Base-by-base conservation (phyloP, 345 rosid species). In the Heritiera littoralis region DNA sequence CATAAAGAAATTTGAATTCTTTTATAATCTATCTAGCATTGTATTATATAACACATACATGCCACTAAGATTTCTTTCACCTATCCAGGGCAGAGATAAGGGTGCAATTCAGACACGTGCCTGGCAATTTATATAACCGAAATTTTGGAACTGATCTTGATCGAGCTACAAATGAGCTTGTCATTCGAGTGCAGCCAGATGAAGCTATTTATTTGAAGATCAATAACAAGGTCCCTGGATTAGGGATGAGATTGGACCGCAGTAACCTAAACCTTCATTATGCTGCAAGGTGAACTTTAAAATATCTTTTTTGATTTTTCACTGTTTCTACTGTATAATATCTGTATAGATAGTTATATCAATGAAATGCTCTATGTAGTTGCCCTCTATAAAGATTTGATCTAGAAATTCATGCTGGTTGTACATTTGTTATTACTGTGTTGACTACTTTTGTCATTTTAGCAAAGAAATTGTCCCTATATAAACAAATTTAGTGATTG, bases 81-180 rank as follows among this genome's bases (percentile, higher is more conserved):
- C 23, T 66, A 35, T 35, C 51, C 90, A 96, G 99, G 78, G 89
- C 99, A 48, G 99, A 96, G 92, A 94, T 96, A 85, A 86, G 99
- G 88, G 99, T 96, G 72, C 99, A 94, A 86, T 96, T 94, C 86
- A 87, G 98, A 81, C 97, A 94, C 76, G 98, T 96, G n/a, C 99
- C 99, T 2, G 99, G 99, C 17, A 94, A 96, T 85, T 86, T 96
- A 51, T 94, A 96, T 79, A 94, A 90, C 80, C 85, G 91, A 46
- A 90, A 87, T 49, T 83, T 91, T 67, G 95, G 98, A 82, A 87
- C 90, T 46, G 97, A 92, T 86, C 89, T 96, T 75, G 97, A 94
- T 85, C 88, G 60, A 80, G 89, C 97, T 49, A 96, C 99, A 73
- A 96, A 96, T 74, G 99, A 96, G 87, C 97, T 96, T 54, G 98